Base-by-base conservation (phyloP, 352 stramenopile species). In the Phytophthora pinifolia region DNA sequence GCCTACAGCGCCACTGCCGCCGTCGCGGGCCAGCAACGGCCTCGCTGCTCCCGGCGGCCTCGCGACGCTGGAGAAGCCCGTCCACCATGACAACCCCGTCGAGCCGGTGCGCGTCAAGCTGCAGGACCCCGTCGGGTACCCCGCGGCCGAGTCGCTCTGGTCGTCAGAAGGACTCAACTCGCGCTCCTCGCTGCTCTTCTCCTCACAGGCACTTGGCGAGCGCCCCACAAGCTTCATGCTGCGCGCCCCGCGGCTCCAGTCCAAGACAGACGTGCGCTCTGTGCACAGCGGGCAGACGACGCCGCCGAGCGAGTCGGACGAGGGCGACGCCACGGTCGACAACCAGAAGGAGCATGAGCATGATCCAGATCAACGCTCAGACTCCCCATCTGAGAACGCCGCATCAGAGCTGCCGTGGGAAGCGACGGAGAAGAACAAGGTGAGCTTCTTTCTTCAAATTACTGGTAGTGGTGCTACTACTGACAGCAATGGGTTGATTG, bases 41-140 rank as follows among this genome's bases (percentile, higher is more conserved):
- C 22, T 27, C 22, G 22, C 22, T 27, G 22, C 22, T 5, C 6
- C 22, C 27, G 47, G 39, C 41, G 39, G 42, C 14, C 43, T 65
- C 30, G 56, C 41, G 25, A 20, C 42, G 22, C 53, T 62, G 30
- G 62, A 79, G 32, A 86, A 85, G 46, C 61, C 63, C 30, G 47
- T 61, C 44, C 70, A 74, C 29, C 48, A 65, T 29, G 70, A 67
- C 47, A 76, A 81, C 43, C 67, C 75, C 14, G 65, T 83, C 6
- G 72, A 85, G 56, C 57, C 70, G 42, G 64, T 77, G 41, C 70
- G 67, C 35, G 72, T 85, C 45, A 85, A 83, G 72, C 65, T 85
- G 43, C 72, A 83, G 59, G 67, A 82, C 38, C 72, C 72, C 15
- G 54, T 62, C 18, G 59, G 71, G 27, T 79, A 64, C 35, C 46